Evolutionary conservation across 768 basidiomycete genomes (phyloP), one percentile per base, ranked within the genome.

Genomic region (Pulveroboletus sp.): DNA sequence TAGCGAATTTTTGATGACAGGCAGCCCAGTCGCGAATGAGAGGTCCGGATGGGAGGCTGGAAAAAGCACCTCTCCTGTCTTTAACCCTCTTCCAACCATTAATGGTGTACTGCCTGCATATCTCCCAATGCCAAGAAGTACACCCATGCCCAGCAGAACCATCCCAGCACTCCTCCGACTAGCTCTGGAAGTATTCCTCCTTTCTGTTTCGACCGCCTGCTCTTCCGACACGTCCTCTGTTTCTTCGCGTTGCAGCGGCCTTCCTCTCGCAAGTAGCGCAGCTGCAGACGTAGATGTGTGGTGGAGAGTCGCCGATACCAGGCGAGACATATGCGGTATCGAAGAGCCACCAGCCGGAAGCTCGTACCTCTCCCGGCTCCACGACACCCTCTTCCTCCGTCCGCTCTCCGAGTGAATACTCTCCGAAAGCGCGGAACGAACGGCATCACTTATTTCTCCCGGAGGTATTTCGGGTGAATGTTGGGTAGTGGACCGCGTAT

Each of bases 71-170:
- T 63, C 70, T 10, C 83, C 85, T 2, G 77, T 59, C 55, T 62
- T 70, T 10, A 59, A 51, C n/a, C 64, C 59, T 14, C 59, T 64
- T 15, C 55, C 66, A 0, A 66, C 47, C 7, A 64, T 50, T 11
- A 66, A 49, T 7, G 66, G 61, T 21, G 61, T 60, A 39, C 61
- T 65, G 8, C 68, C 65, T 4, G 71, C 64, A 43, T 83, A 64
- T 28, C 77, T 72, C 3, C 85, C 83, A 11, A 89, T 60, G 0
- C 89, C 77, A 57, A 90, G 85, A 51, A 96, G 69, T 10, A 83
- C 74, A 72, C 89, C 91, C 10, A 80, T 73, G 33, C 88, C 80
- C 54, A 96, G 73, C 57, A 96, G 89, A 17, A 94, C 80, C 73
- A 95, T 84, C 2, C 82, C 82, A 6, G 86, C 85, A 28, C 85